Base-by-base conservation (phyloP, 352 stramenopile species). In the Phytopythium chamaehyphon region DNA sequence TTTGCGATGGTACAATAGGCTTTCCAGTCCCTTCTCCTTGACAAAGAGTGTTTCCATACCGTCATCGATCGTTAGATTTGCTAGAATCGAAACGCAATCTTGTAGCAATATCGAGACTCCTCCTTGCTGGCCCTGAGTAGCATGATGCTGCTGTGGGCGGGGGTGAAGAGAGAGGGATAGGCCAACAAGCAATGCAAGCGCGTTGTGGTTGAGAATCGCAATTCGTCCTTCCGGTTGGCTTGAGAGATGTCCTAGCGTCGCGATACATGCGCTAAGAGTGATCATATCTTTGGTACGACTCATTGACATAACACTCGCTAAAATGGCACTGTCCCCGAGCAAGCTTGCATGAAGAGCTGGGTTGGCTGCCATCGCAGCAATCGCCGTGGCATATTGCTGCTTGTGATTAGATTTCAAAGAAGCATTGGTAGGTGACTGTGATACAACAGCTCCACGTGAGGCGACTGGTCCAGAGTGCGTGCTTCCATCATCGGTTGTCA, bases 41-140 rank as follows among this genome's bases (percentile, higher is more conserved):
- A 90, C 74, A 51, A 88, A 85, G 0, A 64, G 57, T 40, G 62
- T 71, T 57, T 90, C 80, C 33, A 68, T 73, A 14, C 71, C 68
- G 43, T 90, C 80, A 36, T 90, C 77, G 24, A 90, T 88, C 28
- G 77, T 90, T 16, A 88, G 48, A 38, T 90, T 90, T 2, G 76
- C 73, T n/a, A 88, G 59, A 18, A 65, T 82, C 18, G 59, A 62
- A n/a, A 86, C 40, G 18, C 66, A 76, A 40, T 83, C 81, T 40
- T 66, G 59, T 14, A 76, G 36, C n/a, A 76, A 16, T 2, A 64
- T 21, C 6, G 26, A 28, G 3, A 11, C 38, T 1, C 24, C 26
- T 5, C n/a, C 8, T 14, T 22, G 40, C 8, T 12, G 10, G 21
- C 12, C 22, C 23, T 39, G 24, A 16, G 31, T 23, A 15, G 31